Evolutionary conservation across 2,329 filamentous ascomycete genomes (phyloP).

Genomic region (Triangularia setosa): DNA sequence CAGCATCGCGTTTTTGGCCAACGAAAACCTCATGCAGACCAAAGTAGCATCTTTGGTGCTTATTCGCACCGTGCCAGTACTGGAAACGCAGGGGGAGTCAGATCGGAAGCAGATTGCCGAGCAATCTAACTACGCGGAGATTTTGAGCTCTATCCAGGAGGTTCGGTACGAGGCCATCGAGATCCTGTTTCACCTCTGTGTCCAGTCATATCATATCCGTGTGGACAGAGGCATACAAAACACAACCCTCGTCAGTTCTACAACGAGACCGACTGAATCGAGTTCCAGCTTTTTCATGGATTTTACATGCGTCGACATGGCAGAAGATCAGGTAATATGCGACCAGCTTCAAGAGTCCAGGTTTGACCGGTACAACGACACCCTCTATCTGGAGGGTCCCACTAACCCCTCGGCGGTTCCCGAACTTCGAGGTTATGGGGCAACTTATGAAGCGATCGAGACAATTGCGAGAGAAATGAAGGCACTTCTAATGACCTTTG

Average conservation of each 20-base stretch:
- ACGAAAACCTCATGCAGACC: background rate
- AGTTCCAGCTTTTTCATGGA: background rate
- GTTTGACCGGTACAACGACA: background rate
- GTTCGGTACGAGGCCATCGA: background rate
- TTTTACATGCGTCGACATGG: background rate
- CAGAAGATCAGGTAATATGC: background rate
- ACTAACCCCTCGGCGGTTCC: background rate
- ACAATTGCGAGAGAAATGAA: background rate
- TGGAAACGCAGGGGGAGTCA: background rate
- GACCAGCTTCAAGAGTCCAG: background rate
- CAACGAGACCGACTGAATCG: background rate
- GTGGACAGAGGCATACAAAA: background rate
- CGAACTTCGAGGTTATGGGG: background rate
- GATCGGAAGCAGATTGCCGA: background rate
- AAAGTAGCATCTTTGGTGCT: background rate
- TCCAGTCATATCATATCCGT: background rate
- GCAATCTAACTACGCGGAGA: background rate
- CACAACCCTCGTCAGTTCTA: background rate
- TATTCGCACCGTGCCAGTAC: background rate
- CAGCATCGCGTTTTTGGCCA: background rate
- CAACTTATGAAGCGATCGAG: background rate
- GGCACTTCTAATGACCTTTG: background rate
- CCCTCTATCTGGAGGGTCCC: background rate
- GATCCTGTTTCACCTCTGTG: background rate
- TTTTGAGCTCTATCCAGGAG: background rate